Evolutionary conservation across 2,329 filamentous ascomycete genomes (phyloP), one percentile per base, ranked within the genome.

Genomic region (Neonectria ditissima): DNA sequence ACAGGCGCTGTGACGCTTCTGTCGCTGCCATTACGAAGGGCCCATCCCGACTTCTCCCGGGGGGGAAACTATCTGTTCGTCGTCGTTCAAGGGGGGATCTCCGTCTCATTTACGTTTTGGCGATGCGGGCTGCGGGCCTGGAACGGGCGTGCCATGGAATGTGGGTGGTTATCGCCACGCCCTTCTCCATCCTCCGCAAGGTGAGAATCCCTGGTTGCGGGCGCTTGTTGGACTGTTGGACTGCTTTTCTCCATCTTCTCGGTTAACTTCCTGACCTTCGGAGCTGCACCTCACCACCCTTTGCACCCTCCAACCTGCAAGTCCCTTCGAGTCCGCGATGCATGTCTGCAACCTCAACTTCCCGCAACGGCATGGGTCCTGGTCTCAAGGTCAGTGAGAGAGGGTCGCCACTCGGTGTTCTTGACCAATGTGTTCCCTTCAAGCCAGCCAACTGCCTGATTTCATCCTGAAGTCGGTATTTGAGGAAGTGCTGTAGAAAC

Each of bases 181-280:
- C 54, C 62, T 16, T 47, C 39, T 50, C 56, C 59, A 59, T 54
- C 62, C 59, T 44, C 52, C 52, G 56, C n/a, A 55, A 53, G 53
- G 37, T 54, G 41, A 52, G 44, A 59, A 48, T 22, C 41, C 68
- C 54, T 54, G 54, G 48, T 65, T 72, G 69, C 69, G 69, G 69
- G 69, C 69, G 69, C 58, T 69, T 65, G 56, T 55, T 37, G 34
- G 34, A 9, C 34, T 37, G 34, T 14, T n/a, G n/a, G n/a, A n/a
- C n/a, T n/a, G n/a, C n/a, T n/a, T 7, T 60, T 20, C 61, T 53
- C 68, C 56, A 60, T 62, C 57, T 59, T 37, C 62, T 72, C 70
- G 70, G 70, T 45, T 73, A 72, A 72, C 70, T 72, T 72, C 70
- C 70, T 68, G 68, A 68, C 58, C 55, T 69, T 69, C 64, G 53